Base-by-base conservation (phyloP, 257 asterid genomes). In the Oldenlandia corymbosa region DNA sequence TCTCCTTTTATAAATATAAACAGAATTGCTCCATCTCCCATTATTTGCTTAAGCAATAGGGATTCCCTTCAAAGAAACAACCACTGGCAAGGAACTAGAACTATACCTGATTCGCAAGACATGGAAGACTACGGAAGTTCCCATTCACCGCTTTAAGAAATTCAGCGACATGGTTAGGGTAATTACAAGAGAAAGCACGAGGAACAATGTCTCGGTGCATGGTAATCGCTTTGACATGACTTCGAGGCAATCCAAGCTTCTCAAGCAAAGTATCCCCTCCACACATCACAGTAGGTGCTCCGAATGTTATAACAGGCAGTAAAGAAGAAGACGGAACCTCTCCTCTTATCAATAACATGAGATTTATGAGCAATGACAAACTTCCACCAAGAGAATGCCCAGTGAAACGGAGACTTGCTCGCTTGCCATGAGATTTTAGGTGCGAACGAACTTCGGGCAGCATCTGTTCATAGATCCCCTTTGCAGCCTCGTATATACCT, bases 351-450 rank as follows among this genome's bases (percentile, higher is more conserved):
- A 90, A 79, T 74, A 88, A 57, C 99, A 90, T 88, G 71, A 93
- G 94, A 75, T 87, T 90, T 71, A 90, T 72, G 18, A 93, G 90
- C 71, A 93, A 65, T 0, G 97, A 88, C 68, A 93, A 75, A 68
- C 99, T 90, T 51, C 96, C 99, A 37, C 99, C 99, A 8, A 93
- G 96, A 7, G 99, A 93, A 77, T 90, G 96, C 43, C 97, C 97
- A 0, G 95, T 90, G 76, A 93, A 93, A 55, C 91, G 96, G 57
- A 90, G 79, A 39, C 62, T 77, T 20, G 97, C 96, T 53, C 75
- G 76, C 12, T 72, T 74, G 10, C 96, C 88, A 4, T 81, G 78
- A 30, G 84, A 67, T 67, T 77, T 71, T 60, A 92, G 77, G 65
- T 92, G 99, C 6, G 73, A 73, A 5, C 63, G 86, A 41, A 93